phyloP scores from a whole-genome alignment of 2,329 filamentous ascomycete species.

The Alternaria sp. region DNA sequence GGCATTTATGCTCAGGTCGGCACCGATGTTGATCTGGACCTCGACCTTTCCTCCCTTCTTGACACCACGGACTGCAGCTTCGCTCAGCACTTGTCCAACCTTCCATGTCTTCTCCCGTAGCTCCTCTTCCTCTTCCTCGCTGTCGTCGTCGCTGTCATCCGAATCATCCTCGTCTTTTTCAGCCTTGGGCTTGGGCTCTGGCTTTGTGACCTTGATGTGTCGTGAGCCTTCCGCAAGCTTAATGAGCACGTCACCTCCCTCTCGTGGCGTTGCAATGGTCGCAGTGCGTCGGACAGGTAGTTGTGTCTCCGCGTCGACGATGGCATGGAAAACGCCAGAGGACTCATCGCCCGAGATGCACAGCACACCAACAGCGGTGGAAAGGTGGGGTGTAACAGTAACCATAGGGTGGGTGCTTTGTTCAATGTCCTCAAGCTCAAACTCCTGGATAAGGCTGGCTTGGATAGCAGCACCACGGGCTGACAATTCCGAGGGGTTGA shows the following conservation, averaged over 20 bases:
- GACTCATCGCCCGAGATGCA: constrained; percentile 64
- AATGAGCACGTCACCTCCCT: constrained; percentile 86
- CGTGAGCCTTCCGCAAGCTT: constrained; percentile 86
- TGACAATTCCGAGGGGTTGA: constrained; percentile 92
- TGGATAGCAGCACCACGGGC: constrained; percentile 93
- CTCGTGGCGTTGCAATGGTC: constrained; percentile 75
- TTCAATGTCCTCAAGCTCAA: constrained; percentile 90
- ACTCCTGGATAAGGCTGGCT: constrained; percentile 91
- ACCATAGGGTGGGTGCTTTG: constrained; percentile 96
- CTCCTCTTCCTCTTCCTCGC: constrained; percentile 84
- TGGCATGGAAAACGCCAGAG: constrained; percentile 75
- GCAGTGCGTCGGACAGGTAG: constrained; percentile 86
- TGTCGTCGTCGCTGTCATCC: constrained; percentile 63
- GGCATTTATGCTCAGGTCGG: constrained; percentile 79
- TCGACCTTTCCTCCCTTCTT: constrained; percentile 93
- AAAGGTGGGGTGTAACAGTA: constrained; percentile 89
- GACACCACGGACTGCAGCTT: constrained; percentile 81
- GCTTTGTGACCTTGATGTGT: constrained; percentile 92
- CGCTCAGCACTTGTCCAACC: constrained; percentile 79
- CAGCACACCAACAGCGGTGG: constrained; percentile 86
- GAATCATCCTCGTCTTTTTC: constrained; percentile 66
- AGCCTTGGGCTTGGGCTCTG: constrained; percentile 77
- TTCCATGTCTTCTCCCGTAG: constrained; percentile 92
- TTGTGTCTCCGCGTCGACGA: constrained; percentile 85
- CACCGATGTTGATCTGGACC: constrained; percentile 86